Evolutionary conservation across 768 basidiomycete species (phyloP).

Genomic region (Russula foetens): DNA sequence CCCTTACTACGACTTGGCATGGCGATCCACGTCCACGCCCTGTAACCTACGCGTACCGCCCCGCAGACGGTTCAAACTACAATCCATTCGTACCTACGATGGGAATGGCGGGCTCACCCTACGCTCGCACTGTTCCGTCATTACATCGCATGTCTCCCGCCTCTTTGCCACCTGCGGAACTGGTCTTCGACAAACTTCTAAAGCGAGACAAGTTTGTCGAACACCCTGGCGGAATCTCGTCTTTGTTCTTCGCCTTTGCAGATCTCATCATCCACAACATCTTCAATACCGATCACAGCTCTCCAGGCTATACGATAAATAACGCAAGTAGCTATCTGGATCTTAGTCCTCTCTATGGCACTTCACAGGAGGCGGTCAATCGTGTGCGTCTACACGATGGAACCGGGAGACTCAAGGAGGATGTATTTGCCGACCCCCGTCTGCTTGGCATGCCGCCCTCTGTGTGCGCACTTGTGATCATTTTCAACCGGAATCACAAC

Average conservation of each 20-base stretch:
- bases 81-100: constrained; percentile 28
- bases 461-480: constrained; percentile 54
- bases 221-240: constrained; percentile 50
- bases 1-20: neutral
- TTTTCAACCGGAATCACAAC: constrained; percentile 70
- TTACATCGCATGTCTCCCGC: constrained; percentile 33
- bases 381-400: constrained; percentile 55
- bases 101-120: constrained; percentile 31
- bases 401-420: constrained; percentile 55
- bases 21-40: neutral
- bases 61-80: constrained; percentile 32
- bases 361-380: constrained; percentile 35
- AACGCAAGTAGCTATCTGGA: constrained; percentile 68
- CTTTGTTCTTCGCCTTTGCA: constrained; percentile 73
- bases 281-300: constrained; percentile 45
- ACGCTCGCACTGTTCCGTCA: constrained; percentile 55
- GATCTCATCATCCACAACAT: constrained; percentile 66
- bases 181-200: constrained; percentile 68
- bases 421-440: constrained; percentile 61
- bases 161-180: constrained; percentile 53
- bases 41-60: constrained; percentile 21
- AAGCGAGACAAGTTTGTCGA: constrained; percentile 27
- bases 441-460: constrained; percentile 68
- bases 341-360: constrained; percentile 67
- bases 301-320: constrained; percentile 44